Conservation (phyloP, 176 grass and related monocot genomes). For the Oryza punctata region DNA sequence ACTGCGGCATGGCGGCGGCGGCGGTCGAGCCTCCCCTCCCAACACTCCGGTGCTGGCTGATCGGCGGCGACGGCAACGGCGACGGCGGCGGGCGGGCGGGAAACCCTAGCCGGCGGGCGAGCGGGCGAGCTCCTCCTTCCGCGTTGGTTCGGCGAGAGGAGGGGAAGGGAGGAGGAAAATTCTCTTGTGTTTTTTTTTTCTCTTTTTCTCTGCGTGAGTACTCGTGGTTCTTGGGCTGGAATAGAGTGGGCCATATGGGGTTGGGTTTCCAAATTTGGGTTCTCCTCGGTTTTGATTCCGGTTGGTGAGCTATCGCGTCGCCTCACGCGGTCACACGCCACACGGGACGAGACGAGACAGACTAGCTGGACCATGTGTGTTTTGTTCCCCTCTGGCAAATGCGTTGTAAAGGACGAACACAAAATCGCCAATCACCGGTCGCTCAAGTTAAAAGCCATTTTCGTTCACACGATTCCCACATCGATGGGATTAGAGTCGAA, state of each 20-base stretch:
- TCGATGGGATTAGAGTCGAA: no score
- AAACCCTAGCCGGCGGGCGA: slow-evolving; percentile 48
- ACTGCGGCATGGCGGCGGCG: slow-evolving; percentile 45
- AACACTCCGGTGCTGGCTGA: background rate
- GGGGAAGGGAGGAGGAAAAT: slow-evolving; percentile 30
- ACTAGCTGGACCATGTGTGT: no score
- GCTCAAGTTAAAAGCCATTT: no score
- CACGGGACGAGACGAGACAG: no score
- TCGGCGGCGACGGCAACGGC: slow-evolving; percentile 21
- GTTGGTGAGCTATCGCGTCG: no score
- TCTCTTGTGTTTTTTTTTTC: background rate
- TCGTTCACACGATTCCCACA: no score
- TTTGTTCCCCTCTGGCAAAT: no score
- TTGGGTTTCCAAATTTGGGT: background rate
- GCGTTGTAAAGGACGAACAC: no score
- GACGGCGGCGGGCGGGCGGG: background rate
- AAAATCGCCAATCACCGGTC: no score
- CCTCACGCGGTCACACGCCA: no score
- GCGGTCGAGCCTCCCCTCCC: background rate
- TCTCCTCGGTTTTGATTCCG: background rate
- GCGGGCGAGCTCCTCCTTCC: background rate
- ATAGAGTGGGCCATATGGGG: background rate
- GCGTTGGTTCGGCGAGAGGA: slow-evolving; percentile 28
- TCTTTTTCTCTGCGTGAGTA: no score
- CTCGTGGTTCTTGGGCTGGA: slow-evolving; percentile 1